Evolutionary conservation across 495 filamentous ascomycete species (phyloP).

Genomic region (Penicillium canescens): DNA sequence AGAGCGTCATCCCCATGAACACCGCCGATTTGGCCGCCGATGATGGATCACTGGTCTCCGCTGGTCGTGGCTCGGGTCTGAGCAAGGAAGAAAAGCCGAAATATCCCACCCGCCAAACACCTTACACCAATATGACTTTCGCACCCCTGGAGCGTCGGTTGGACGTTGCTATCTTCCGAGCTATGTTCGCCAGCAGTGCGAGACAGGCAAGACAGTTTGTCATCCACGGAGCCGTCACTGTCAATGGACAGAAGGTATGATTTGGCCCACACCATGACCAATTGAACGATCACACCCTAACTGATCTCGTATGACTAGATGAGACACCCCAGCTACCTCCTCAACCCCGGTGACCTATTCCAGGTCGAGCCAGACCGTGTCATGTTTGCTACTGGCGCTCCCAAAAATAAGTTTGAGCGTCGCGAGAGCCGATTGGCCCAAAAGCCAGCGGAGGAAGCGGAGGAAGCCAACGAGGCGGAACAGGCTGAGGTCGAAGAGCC

Average conservation of each 20-base stretch:
- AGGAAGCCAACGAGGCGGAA: slow-evolving; percentile 22
- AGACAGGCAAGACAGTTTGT: slow-evolving; percentile 93
- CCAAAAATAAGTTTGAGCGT: slow-evolving; percentile 56
- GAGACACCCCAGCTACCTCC: slow-evolving; percentile 86
- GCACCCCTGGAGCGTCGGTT: slow-evolving; percentile 86
- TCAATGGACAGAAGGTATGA: slow-evolving; percentile 91
- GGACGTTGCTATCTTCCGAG: slow-evolving; percentile 87
- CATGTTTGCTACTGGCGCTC: slow-evolving; percentile 78
- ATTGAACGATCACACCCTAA: slow-evolving; percentile 2
- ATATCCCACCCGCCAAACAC: slow-evolving; percentile 46
- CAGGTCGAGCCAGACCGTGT: slow-evolving; percentile 88
- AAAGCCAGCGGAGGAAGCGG: slow-evolving; percentile 25
- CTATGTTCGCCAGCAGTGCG: slow-evolving; percentile 92
- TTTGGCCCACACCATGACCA: background rate
- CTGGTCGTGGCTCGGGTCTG: slow-evolving; percentile 77
- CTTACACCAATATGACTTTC: slow-evolving; percentile 92
- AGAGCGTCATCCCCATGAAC: slow-evolving; percentile 84
- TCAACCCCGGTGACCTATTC: slow-evolving; percentile 98
- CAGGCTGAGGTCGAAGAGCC: slow-evolving; percentile 21
- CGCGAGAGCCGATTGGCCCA: slow-evolving; percentile 35
- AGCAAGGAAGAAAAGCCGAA: slow-evolving; percentile 21
- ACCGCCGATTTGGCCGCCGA: slow-evolving; percentile 67
- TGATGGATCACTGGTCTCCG: slow-evolving; percentile 79
- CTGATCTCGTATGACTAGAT: slow-evolving; percentile 56
- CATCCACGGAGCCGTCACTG: slow-evolving; percentile 86